A percentile compares a stretch with the other conserved stretches of the same genome.
These are phyloP conservation scores for Coemansia asiatica DNA, from an alignment of 192 early-diverging fungal species.

Conservation along the genomic window DNA sequence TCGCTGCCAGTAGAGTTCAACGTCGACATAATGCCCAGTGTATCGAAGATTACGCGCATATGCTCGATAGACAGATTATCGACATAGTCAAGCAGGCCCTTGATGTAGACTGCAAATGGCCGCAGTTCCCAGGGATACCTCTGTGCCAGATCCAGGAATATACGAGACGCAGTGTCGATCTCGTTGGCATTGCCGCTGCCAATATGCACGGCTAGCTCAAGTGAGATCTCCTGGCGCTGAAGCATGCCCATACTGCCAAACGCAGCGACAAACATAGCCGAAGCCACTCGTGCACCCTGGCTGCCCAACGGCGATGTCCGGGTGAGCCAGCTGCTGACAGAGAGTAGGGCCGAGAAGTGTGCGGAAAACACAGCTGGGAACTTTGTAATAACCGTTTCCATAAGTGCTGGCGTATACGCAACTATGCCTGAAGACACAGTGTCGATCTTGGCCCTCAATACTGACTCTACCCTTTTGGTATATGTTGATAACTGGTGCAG, in stretches of 20 bases:
- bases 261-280: slow-evolving; percentile 23
- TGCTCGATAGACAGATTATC: slow-evolving; percentile 67
- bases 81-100: slow-evolving; percentile 71
- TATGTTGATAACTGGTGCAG: slow-evolving; percentile 42
- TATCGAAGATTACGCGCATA: slow-evolving; percentile 65
- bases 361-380: slow-evolving; percentile 37
- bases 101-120: slow-evolving; percentile 67
- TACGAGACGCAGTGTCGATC: slow-evolving; percentile 63
- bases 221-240: slow-evolving; percentile 77
- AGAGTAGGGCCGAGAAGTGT: slow-evolving; percentile 53
- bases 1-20: slow-evolving; percentile 19
- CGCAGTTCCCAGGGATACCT: slow-evolving; percentile 55
- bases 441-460: slow-evolving; percentile 29
- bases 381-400: slow-evolving; percentile 14
- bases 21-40: slow-evolving; percentile 63
- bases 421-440: slow-evolving; percentile 10
- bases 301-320: slow-evolving; percentile 51
- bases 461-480: slow-evolving; percentile 32
- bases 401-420: slow-evolving; percentile 27
- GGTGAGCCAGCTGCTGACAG: slow-evolving; percentile 62
- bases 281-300: slow-evolving; percentile 38
- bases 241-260: slow-evolving; percentile 58
- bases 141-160: slow-evolving; percentile 58
- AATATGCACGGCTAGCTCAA: slow-evolving; percentile 74
- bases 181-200: slow-evolving; percentile 68